Evolutionary conservation across 2,329 filamentous ascomycete species (phyloP).

Genomic region (Ceratocystis variospora): DNA sequence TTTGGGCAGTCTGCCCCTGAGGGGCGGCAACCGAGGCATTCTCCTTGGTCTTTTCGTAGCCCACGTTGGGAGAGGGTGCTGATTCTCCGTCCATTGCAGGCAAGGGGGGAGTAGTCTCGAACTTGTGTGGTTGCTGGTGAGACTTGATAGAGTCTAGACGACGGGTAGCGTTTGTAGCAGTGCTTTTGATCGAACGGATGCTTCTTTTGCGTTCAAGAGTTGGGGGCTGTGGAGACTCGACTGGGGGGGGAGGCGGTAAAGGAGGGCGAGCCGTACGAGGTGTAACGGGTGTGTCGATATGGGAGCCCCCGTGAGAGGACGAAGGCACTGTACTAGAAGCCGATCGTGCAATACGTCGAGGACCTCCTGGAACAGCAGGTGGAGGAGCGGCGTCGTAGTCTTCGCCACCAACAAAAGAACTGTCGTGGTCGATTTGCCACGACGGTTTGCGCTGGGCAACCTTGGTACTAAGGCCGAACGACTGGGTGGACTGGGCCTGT

Average conservation of each 20-base stretch:
- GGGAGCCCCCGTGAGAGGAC: slow-evolving; percentile 8
- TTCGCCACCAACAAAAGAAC: slow-evolving; percentile 33
- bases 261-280: neutral
- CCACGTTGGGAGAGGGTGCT: slow-evolving; percentile 44
- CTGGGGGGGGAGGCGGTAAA: neutral
- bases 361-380: slow-evolving; percentile 69
- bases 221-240: slow-evolving; percentile 26
- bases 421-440: slow-evolving; percentile 38
- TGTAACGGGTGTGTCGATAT: slow-evolving; percentile 19
- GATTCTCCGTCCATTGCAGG: slow-evolving; percentile 34
- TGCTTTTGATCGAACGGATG: slow-evolving; percentile 41
- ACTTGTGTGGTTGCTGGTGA: slow-evolving; percentile 3
- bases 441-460: slow-evolving; percentile 24
- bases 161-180: slow-evolving; percentile 11
- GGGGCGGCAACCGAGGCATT: slow-evolving; percentile 35
- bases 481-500: slow-evolving; percentile 11
- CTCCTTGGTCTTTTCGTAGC: slow-evolving; percentile 46
- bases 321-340: slow-evolving; percentile 19
- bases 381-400: slow-evolving; percentile 73
- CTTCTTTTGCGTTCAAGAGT: slow-evolving; percentile 43
- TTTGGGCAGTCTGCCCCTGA: slow-evolving; percentile 25
- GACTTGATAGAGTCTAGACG: neutral
- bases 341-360: slow-evolving; percentile 36
- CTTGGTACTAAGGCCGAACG: neutral
- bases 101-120: slow-evolving; percentile 20